These are phyloP conservation scores for Pyrenochaeta sp. DNA, from an alignment of 2,329 filamentous ascomycete genomes.

Conservation along the genomic window DNA sequence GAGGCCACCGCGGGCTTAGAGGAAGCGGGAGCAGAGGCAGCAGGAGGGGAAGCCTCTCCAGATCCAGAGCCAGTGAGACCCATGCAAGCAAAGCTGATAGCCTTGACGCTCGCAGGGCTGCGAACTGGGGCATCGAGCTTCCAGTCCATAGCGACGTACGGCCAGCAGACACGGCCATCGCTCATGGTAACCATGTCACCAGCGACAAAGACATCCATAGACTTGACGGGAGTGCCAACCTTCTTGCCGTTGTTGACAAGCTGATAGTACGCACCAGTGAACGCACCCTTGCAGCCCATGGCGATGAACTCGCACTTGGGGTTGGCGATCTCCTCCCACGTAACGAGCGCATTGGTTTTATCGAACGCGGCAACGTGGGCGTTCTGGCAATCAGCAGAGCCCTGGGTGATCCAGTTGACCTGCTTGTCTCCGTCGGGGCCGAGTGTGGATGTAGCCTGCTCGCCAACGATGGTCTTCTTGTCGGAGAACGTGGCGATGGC, in stretches of 20 bases:
- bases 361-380: conserved; percentile 66
- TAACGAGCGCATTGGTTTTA: conserved; percentile 60
- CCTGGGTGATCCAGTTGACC: conserved; percentile 66
- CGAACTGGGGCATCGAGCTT: conserved; percentile 49
- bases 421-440: conserved; percentile 65
- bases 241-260: conserved; percentile 61
- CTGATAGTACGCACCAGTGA: conserved; percentile 67
- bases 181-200: conserved; percentile 68
- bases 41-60: conserved; percentile 9
- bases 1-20: conserved; percentile 15
- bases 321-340: conserved; percentile 67
- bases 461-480: conserved; percentile 64
- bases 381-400: conserved; percentile 63
- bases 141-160: conserved; percentile 66
- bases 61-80: conserved; percentile 24
- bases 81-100: conserved; percentile 65
- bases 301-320: conserved; percentile 64
- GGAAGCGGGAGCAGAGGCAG: conserved; percentile 8
- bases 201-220: conserved; percentile 64
- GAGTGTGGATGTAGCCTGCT: conserved; percentile 62
- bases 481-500: conserved; percentile 65
- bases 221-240: conserved; percentile 59
- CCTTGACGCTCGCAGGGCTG: conserved; percentile 43
- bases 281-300: conserved; percentile 67
- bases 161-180: conserved; percentile 68